phyloP scores from a whole-genome alignment of 495 filamentous ascomycete genomes.

The Aspergillus kassunensis region DNA sequence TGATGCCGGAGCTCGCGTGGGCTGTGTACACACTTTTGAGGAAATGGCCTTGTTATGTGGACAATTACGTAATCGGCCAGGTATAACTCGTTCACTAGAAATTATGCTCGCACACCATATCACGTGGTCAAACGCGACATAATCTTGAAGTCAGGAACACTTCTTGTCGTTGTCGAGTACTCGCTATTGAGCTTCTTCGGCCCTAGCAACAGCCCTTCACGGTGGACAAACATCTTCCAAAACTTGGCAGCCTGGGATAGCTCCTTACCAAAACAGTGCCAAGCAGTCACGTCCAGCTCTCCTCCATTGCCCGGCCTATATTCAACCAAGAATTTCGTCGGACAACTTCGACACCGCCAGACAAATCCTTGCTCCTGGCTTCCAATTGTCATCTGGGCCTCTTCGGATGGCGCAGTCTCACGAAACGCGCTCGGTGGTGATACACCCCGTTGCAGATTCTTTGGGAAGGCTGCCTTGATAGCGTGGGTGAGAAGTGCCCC shows the following conservation, averaged over 20 bases:
- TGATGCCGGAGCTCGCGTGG: too few relatives aligned
- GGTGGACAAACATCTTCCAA: conserved; percentile 9
- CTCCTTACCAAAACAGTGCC: conserved; percentile 9
- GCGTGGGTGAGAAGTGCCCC: not conserved
- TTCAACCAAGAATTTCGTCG: conserved; percentile 5
- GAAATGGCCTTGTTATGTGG: too few relatives aligned
- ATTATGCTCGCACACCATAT: too few relatives aligned
- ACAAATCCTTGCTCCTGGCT: not conserved
- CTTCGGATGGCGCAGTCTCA: not conserved
- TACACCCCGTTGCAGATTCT: not conserved
- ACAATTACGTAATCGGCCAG: too few relatives aligned
- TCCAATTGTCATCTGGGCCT: not conserved
- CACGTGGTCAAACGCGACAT: not conserved
- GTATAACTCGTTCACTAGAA: too few relatives aligned
- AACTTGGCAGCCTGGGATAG: not conserved
- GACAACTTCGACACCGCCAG: conserved; percentile 8
- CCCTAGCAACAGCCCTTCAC: not conserved
- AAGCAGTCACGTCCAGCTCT: not conserved
- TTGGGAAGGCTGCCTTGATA: not conserved
- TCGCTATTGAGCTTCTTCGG: conserved; percentile 10
- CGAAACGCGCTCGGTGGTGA: not conserved
- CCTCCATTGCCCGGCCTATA: not conserved
- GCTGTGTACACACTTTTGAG: too few relatives aligned
- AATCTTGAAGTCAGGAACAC: conserved; percentile 1
- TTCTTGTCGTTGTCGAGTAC: not conserved